Conservation (phyloP, 75 land plant genomes). For the Larix kaempferi region DNA sequence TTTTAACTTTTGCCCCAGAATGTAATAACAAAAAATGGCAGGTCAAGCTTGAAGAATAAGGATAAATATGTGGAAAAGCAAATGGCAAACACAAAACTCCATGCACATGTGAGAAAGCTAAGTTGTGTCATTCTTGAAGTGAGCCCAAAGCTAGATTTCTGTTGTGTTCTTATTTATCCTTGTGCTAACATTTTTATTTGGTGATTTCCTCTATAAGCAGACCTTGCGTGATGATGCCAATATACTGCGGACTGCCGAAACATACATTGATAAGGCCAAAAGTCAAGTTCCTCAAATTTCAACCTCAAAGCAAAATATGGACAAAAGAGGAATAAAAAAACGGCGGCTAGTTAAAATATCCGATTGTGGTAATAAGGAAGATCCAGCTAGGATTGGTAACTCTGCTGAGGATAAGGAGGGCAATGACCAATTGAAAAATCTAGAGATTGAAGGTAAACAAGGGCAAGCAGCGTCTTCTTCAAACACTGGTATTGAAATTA, state of each 20-base stretch:
- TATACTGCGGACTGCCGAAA: not conserved
- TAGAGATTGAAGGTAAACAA: not conserved
- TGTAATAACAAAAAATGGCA: not conserved
- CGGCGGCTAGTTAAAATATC: slow-evolving; percentile 14
- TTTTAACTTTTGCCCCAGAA: not conserved
- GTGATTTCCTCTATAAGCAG: not conserved
- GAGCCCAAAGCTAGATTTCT: not conserved
- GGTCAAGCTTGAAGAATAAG: not conserved
- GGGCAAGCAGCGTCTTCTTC: not conserved
- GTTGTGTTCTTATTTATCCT: not conserved
- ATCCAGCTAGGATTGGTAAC: not conserved
- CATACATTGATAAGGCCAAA: not conserved
- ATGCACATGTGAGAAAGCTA: not conserved
- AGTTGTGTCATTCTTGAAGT: not conserved
- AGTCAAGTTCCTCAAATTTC: not conserved
- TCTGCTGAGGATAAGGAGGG: slow-evolving; percentile 3
- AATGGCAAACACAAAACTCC: not conserved
- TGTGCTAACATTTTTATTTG: not conserved
- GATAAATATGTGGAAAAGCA: not conserved
- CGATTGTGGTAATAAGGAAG: not conserved
- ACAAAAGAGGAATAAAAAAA: not conserved
- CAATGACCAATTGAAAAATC: not conserved
- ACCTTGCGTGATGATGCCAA: not conserved
- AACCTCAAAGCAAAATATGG: slow-evolving; percentile 12
- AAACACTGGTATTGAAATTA: not conserved